phyloP scores from a whole-genome alignment of 768 basidiomycete species.

The Boletus pseudo-olivaceus region DNA sequence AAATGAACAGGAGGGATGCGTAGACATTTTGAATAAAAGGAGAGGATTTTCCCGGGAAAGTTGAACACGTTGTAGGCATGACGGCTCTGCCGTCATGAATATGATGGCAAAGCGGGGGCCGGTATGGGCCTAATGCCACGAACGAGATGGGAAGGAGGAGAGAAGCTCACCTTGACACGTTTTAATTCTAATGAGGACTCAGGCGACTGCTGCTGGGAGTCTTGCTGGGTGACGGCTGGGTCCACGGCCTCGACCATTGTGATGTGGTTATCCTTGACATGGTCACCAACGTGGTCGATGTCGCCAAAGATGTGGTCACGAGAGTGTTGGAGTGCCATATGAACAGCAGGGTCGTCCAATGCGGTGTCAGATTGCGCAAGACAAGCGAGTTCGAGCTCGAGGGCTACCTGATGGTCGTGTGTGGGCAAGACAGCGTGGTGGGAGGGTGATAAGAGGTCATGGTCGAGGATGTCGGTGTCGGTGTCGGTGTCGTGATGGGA shows the following conservation, averaged over 20 bases:
- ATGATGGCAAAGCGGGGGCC: slow-evolving; percentile 19
- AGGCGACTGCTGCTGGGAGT: slow-evolving; percentile 56
- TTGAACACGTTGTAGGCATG: slow-evolving; percentile 26
- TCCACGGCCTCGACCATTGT: slow-evolving; percentile 35
- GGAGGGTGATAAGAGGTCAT: slow-evolving; percentile 32
- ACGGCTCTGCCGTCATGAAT: slow-evolving; percentile 18
- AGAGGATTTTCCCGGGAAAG: slow-evolving; percentile 8
- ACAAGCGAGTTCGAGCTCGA: slow-evolving; percentile 28
- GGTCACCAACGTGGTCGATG: slow-evolving; percentile 34
- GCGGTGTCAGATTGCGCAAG: slow-evolving; percentile 26
- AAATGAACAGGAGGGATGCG: slow-evolving; percentile 19
- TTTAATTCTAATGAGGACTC: slow-evolving; percentile 74
- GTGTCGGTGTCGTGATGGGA: slow-evolving; percentile 28
- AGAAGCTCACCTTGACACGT: slow-evolving; percentile 72
- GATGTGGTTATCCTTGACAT: slow-evolving; percentile 32
- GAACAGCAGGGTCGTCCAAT: slow-evolving; percentile 25
- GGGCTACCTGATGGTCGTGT: slow-evolving; percentile 32
- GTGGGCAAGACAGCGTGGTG: slow-evolving; percentile 26
- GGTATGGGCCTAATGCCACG: slow-evolving; percentile 13
- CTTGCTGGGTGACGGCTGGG: slow-evolving; percentile 45
- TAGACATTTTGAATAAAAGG: slow-evolving; percentile 16
- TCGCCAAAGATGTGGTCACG: slow-evolving; percentile 33
- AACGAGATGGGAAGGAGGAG: slow-evolving; percentile 16
- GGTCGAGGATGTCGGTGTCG: slow-evolving; percentile 33
- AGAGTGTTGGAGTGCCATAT: slow-evolving; percentile 28